phyloP scores from a whole-genome alignment of 805 yeast genomes.

The Lipomyces oligophaga region DNA sequence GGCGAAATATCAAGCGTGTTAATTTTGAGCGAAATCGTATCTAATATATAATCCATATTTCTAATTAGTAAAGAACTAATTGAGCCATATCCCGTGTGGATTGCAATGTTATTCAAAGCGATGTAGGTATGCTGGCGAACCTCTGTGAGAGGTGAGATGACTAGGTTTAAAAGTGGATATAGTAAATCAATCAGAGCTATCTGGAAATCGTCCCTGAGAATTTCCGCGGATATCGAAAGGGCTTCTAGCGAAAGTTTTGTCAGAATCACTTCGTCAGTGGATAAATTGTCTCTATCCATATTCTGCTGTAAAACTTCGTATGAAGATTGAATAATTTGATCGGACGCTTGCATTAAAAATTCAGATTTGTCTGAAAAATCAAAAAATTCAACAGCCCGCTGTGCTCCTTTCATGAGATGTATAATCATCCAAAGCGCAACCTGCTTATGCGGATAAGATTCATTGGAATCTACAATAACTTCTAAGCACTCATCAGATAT shows the following conservation, averaged over 20 bases:
- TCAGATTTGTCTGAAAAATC: conserved; percentile 12
- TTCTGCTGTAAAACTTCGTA: conserved; percentile 8
- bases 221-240: conserved; percentile 24
- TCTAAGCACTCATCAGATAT: conserved; percentile 15
- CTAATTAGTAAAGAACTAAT: conserved; percentile 53
- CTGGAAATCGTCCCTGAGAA: conserved; percentile 42
- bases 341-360: conserved; percentile 12
- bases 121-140: conserved; percentile 51
- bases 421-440: conserved; percentile 20
- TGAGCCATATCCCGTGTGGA: conserved; percentile 49
- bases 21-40: conserved; percentile 66
- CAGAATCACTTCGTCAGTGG: conserved; percentile 12
- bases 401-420: conserved; percentile 12
- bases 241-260: conserved; percentile 29
- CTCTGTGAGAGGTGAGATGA: conserved; percentile 53
- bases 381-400: conserved; percentile 5
- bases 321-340: conserved; percentile 16
- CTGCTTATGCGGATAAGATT: not conserved
- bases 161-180: conserved; percentile 66
- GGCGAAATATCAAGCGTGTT: conserved; percentile 72
- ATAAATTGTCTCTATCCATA: conserved; percentile 13
- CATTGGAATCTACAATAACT: conserved; percentile 6
- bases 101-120: conserved; percentile 51
- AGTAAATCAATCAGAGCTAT: conserved; percentile 65
- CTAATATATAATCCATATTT: conserved; percentile 78